phyloP scores from a whole-genome alignment of 169 alveolate species.

The Theileria parva region DNA sequence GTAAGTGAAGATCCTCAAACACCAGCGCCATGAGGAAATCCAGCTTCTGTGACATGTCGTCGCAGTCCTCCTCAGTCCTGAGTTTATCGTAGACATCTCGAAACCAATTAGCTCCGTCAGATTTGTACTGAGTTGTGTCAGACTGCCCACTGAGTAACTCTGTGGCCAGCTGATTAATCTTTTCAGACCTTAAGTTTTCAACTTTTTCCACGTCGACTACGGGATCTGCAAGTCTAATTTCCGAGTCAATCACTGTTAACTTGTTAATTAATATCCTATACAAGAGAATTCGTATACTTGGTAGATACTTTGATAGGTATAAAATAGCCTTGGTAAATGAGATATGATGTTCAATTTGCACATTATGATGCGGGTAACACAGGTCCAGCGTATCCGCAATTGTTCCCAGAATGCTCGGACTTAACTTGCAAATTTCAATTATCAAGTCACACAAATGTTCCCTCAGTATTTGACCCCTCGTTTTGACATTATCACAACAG shows the following conservation, averaged over 20 bases:
- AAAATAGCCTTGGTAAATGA: constrained; percentile 40
- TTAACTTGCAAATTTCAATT: constrained; percentile 48
- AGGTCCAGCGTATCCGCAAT: constrained; percentile 38
- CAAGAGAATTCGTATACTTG: constrained; percentile 12
- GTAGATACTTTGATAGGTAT: constrained; percentile 18
- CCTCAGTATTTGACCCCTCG: constrained; percentile 7
- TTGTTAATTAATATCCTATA: constrained; percentile 49
- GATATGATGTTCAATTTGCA: constrained; percentile 52
- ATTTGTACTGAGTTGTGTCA: constrained; percentile 17
- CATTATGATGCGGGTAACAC: constrained; percentile 55
- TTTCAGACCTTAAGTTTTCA: constrained; percentile 23
- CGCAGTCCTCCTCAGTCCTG: constrained; percentile 73
- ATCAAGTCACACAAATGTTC: constrained; percentile 24
- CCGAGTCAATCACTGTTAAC: constrained; percentile 64
- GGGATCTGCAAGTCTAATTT: constrained; percentile 48
- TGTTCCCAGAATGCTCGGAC: constrained; percentile 36
- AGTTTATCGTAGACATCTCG: constrained; percentile 40
- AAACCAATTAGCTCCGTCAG: constrained; percentile 65
- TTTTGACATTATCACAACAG: constrained; percentile 52
- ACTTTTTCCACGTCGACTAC: constrained; percentile 36
- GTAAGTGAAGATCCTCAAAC: constrained; percentile 19
- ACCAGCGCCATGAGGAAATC: constrained; percentile 56
- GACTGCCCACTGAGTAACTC: constrained; percentile 35
- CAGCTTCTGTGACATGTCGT: constrained; percentile 68
- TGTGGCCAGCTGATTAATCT: constrained; percentile 31